Percentiles rank a stretch among this genome's conserved stretches.
These are phyloP conservation scores for Candida gigantensis DNA, from an alignment of 1,139 yeast species.

Conservation along the genomic window DNA sequence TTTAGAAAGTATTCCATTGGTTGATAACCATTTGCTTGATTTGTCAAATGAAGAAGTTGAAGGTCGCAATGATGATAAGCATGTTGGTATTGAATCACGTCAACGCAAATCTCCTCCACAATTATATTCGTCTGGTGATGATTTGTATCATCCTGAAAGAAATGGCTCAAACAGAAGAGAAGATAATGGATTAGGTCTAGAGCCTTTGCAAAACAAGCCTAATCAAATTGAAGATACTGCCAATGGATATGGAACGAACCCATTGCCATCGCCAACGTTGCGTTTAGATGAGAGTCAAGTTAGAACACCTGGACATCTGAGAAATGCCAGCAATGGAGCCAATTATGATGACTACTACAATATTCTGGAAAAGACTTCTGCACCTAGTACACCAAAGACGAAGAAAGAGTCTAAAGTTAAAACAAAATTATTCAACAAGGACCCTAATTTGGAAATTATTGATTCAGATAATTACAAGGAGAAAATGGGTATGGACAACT, in stretches of 20 bases:
- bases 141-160: no score
- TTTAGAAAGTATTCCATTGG: constrained; percentile 8
- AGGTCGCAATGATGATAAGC: background rate
- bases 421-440: constrained; percentile 15
- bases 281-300: constrained; percentile 2
- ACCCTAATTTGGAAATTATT: constrained; percentile 16
- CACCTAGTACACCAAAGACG: constrained; percentile 2
- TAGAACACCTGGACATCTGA: constrained; percentile 4
- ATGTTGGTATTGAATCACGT: background rate
- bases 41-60: constrained; percentile 10
- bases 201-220: constrained; percentile 2
- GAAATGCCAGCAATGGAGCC: constrained; percentile 3
- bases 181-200: constrained; percentile 1
- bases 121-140: no score
- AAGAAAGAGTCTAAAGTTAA: constrained; percentile 16
- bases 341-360: constrained; percentile 6
- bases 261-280: constrained; percentile 7
- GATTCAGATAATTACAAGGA: constrained; percentile 16
- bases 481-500: constrained; percentile 18
- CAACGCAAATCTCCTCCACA: background rate
- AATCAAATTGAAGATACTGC: constrained; percentile 3
- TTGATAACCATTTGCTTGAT: constrained; percentile 8
- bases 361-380: constrained; percentile 3
- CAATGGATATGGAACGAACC: constrained; percentile 3
- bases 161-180: no score